Evolutionary conservation across 176 grass and related monocot species (phyloP).

Genomic region (Panicum miliaceum): DNA sequence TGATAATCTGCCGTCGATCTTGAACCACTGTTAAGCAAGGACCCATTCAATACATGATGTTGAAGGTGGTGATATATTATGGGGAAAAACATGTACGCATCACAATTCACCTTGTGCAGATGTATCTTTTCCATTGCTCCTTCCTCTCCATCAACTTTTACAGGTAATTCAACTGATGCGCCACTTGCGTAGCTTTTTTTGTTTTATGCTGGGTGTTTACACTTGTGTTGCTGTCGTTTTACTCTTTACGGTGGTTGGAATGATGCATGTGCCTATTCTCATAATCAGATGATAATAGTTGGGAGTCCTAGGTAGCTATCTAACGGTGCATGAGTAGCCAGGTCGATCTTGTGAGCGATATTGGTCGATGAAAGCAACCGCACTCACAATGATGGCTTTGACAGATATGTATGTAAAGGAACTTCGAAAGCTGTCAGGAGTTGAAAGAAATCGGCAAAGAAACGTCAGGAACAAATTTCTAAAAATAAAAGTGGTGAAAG

Average conservation of each 20-base stretch:
- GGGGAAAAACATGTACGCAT: too few relatives aligned
- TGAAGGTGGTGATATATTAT: too few relatives aligned
- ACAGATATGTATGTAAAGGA: not conserved
- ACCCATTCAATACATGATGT: too few relatives aligned
- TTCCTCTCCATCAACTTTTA: not conserved
- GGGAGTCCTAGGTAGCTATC: not conserved
- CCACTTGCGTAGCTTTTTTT: constrained; percentile 8
- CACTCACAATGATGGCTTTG: not conserved
- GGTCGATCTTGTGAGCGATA: not conserved
- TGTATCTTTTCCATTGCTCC: not conserved
- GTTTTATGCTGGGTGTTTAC: constrained; percentile 9
- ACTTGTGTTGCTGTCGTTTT: constrained; percentile 2
- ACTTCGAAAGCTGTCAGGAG: not conserved
- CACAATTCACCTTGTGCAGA: not conserved
- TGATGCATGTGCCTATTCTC: constrained; percentile 10
- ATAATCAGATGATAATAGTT: not conserved
- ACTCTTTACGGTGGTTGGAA: constrained; percentile 30
- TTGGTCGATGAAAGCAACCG: not conserved
- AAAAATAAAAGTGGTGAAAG: not conserved
- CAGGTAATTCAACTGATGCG: not conserved
- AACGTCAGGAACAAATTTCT: not conserved
- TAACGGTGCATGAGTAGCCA: not conserved
- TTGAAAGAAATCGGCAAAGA: not conserved
- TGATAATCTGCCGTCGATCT: not conserved
- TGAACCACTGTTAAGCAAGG: not conserved